Evolutionary conservation across 2,329 filamentous ascomycete genomes (phyloP).

Genomic region (Ophiostoma triangulosporum): DNA sequence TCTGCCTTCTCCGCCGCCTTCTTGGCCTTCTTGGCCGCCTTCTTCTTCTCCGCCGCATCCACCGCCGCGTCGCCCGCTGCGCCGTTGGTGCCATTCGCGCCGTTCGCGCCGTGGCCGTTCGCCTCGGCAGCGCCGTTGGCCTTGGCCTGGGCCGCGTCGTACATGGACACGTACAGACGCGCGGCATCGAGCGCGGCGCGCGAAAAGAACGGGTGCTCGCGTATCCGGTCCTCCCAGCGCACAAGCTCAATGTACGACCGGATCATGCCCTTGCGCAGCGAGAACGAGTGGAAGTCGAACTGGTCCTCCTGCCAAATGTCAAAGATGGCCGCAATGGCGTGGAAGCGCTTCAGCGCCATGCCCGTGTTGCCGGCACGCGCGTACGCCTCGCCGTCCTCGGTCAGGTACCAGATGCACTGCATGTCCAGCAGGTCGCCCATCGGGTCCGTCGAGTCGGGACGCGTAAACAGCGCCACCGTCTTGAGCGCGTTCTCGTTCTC

Average conservation of each 20-base stretch:
- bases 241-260: slow-evolving; percentile 93
- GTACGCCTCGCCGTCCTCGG: slow-evolving; percentile 86
- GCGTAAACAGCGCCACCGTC: slow-evolving; percentile 87
- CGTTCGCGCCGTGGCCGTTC: slow-evolving; percentile 39
- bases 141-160: slow-evolving; percentile 40
- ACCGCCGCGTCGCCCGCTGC: slow-evolving; percentile 28
- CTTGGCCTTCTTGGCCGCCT: slow-evolving; percentile 46
- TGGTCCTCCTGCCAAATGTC: slow-evolving; percentile 97
- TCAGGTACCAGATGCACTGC: slow-evolving; percentile 96
- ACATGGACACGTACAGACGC: slow-evolving; percentile 63
- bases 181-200: slow-evolving; percentile 72
- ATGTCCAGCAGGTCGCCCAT: slow-evolving; percentile 89
- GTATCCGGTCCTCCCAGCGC: slow-evolving; percentile 82
- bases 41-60: slow-evolving; percentile 25
- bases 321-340: slow-evolving; percentile 80
- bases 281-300: slow-evolving; percentile 97
- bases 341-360: slow-evolving; percentile 84
- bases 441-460: slow-evolving; percentile 78
- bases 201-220: slow-evolving; percentile 87
- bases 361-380: slow-evolving; percentile 69
- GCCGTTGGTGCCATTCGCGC: not conserved
- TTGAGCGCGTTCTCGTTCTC: slow-evolving; percentile 75
- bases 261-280: slow-evolving; percentile 90
- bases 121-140: slow-evolving; percentile 40
- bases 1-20: slow-evolving; percentile 73